phyloP scores from a whole-genome alignment of 2,329 filamentous ascomycete species.

The Uncinocarpus reesii region DNA sequence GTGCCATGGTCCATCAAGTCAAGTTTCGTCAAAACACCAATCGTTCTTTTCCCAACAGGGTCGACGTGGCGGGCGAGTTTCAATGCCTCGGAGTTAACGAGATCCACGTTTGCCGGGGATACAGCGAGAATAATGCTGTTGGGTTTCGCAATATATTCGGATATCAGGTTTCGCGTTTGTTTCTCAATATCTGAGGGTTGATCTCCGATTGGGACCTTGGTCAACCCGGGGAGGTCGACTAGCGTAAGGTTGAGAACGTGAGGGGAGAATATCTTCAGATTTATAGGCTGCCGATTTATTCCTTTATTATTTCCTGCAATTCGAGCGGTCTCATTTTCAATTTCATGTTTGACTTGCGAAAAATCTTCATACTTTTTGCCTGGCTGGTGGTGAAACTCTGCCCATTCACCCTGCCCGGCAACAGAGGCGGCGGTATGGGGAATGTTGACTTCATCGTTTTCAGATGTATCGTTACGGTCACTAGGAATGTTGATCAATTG shows the following conservation, averaged over 20 bases:
- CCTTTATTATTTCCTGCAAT: conserved; percentile 97
- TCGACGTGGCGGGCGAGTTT: conserved; percentile 97
- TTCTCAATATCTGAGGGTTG: conserved; percentile 98
- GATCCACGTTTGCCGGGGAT: conserved; percentile 92
- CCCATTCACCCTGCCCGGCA: conserved; percentile 63
- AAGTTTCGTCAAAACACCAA: conserved; percentile 92
- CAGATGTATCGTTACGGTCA: conserved; percentile 57
- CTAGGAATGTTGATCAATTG: conserved; percentile 94
- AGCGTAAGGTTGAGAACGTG: conserved; percentile 93
- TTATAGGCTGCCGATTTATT: conserved; percentile 94
- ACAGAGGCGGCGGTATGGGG: conserved; percentile 71
- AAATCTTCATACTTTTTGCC: conserved; percentile 86
- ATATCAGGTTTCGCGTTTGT: conserved; percentile 90
- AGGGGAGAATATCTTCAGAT: conserved; percentile 96
- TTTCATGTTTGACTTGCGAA: conserved; percentile 84
- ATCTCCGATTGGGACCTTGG: conserved; percentile 96
- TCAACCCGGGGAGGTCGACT: conserved; percentile 89
- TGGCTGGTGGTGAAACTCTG: conserved; percentile 91
- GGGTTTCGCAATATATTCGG: conserved; percentile 96
- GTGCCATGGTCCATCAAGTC: conserved; percentile 99
- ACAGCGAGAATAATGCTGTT: conserved; percentile 97
- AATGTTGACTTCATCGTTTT: conserved; percentile 53
- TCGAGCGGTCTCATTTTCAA: conserved; percentile 89
- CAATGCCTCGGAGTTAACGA: conserved; percentile 94
- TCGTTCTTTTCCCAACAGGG: conserved; percentile 83